phyloP scores from a whole-genome alignment of 2,329 filamentous ascomycete genomes.

The Orbilia blumenaviensis region DNA sequence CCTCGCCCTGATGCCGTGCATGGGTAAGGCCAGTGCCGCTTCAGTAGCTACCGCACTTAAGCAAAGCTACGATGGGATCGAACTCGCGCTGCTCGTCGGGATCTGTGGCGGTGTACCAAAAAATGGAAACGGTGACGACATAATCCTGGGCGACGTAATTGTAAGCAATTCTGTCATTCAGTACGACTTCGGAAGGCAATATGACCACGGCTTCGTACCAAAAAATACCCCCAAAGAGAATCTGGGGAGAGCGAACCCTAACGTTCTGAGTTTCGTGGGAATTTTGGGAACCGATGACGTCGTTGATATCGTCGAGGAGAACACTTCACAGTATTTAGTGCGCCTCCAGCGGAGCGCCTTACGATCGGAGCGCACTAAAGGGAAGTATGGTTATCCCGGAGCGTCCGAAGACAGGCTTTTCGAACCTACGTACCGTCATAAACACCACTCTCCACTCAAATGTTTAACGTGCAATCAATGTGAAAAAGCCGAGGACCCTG shows the following conservation, averaged over 20 bases:
- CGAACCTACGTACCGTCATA: conserved; percentile 56
- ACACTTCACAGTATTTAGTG: background rate
- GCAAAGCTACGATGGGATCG: conserved; percentile 54
- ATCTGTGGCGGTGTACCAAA: conserved; percentile 54
- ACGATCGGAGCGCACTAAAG: too few species aligned
- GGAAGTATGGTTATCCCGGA: background rate
- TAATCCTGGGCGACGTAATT: conserved; percentile 59
- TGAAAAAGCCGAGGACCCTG: background rate
- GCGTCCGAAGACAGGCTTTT: conserved; percentile 55
- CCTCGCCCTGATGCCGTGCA: conserved; percentile 46
- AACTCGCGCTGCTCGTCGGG: conserved; percentile 55
- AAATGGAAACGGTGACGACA: conserved; percentile 43
- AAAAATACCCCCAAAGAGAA: conserved; percentile 55
- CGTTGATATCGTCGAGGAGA: conserved; percentile 53
- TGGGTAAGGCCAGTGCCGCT: conserved; percentile 47
- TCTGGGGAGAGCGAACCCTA: conserved; percentile 52
- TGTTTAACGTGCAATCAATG: background rate
- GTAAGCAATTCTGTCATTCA: conserved; percentile 58
- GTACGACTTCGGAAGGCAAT: conserved; percentile 58
- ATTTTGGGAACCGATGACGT: too few species aligned
- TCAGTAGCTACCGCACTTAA: conserved; percentile 39
- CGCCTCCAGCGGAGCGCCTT: too few species aligned
- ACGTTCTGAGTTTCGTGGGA: too few species aligned
- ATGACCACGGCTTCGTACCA: conserved; percentile 54
- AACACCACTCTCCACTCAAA: conserved; percentile 49